phyloP scores from a whole-genome alignment of 2,329 filamentous ascomycete genomes.

The Neoarthrinium moseri region DNA sequence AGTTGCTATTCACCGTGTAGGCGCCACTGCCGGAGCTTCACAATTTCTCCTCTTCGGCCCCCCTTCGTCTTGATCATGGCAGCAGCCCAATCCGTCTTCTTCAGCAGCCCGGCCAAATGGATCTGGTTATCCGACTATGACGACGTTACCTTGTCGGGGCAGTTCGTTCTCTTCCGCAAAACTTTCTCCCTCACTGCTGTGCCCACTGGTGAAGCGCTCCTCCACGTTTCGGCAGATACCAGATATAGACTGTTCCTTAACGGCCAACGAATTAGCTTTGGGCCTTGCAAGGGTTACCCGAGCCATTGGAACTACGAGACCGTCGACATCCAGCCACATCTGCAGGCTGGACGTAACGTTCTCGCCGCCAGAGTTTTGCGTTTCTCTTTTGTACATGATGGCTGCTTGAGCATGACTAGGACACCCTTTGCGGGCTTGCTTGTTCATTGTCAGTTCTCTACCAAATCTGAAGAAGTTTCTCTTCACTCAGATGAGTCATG shows the following conservation, averaged over 20 bases:
- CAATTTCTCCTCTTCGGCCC: too few relatives aligned
- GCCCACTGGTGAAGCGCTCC: not conserved
- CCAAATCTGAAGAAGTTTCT: conserved; percentile 3
- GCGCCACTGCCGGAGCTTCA: too few relatives aligned
- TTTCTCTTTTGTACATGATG: conserved; percentile 24
- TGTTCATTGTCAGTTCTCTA: conserved; percentile 19
- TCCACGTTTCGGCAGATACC: conserved; percentile 24
- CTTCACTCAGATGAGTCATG: conserved; percentile 18
- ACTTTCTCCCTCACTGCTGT: not conserved
- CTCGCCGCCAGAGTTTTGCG: conserved; percentile 16
- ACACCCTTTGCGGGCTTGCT: conserved; percentile 27
- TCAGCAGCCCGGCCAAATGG: conserved; percentile 7
- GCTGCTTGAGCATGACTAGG: conserved; percentile 28
- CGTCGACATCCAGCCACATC: conserved; percentile 18
- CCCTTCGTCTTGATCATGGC: too few relatives aligned
- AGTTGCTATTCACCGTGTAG: too few relatives aligned
- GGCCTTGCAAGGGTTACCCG: conserved; percentile 21
- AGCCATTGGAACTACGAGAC: conserved; percentile 24
- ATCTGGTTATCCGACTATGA: conserved; percentile 8
- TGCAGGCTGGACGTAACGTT: conserved; percentile 14
- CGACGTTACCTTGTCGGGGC: conserved; percentile 1
- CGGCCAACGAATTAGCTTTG: conserved; percentile 15
- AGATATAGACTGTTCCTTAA: conserved; percentile 24
- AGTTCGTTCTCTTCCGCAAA: conserved; percentile 7
- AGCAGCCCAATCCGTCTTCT: conserved; percentile 3